A percentile compares a stretch with the other conserved stretches of the same genome.
phyloP scores from a whole-genome alignment of 2,329 filamentous ascomycete genomes.

The Nannizzia gypsea region DNA sequence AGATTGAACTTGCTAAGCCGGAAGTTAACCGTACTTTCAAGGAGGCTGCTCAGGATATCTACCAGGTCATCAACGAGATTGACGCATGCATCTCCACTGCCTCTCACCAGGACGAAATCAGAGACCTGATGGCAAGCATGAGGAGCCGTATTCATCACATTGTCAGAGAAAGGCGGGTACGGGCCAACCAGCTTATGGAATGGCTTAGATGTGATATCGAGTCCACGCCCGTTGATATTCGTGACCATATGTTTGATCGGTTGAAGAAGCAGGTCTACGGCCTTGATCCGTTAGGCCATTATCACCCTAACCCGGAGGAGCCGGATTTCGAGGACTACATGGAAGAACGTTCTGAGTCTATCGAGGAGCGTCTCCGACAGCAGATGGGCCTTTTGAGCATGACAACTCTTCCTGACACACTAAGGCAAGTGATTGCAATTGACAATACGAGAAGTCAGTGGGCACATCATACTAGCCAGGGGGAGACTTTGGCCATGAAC shows the following conservation, averaged over 20 bases:
- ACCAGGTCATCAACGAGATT: constrained; percentile 17
- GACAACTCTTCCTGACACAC: neutral
- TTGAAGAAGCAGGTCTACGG: constrained; percentile 24
- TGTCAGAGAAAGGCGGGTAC: constrained; percentile 17
- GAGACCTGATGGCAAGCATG: constrained; percentile 18
- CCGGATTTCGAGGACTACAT: too few relatives aligned
- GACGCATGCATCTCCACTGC: constrained; percentile 15
- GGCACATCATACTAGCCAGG: neutral
- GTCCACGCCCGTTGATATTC: constrained; percentile 21
- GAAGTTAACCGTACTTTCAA: constrained; percentile 21
- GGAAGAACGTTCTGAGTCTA: neutral
- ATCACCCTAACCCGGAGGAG: constrained; percentile 21
- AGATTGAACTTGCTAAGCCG: constrained; percentile 12
- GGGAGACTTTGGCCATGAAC: neutral
- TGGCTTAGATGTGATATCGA: constrained; percentile 20
- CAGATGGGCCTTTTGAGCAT: neutral
- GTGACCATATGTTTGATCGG: constrained; percentile 21
- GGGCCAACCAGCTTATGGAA: constrained; percentile 17
- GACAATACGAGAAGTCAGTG: neutral
- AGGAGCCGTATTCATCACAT: constrained; percentile 18
- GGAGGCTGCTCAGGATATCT: constrained; percentile 18
- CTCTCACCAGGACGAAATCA: constrained; percentile 17
- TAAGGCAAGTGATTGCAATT: neutral
- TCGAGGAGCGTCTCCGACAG: neutral
- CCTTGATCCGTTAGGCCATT: constrained; percentile 21